Base-by-base conservation (phyloP, 352 stramenopile genomes). In the Pythium dissotocum region DNA sequence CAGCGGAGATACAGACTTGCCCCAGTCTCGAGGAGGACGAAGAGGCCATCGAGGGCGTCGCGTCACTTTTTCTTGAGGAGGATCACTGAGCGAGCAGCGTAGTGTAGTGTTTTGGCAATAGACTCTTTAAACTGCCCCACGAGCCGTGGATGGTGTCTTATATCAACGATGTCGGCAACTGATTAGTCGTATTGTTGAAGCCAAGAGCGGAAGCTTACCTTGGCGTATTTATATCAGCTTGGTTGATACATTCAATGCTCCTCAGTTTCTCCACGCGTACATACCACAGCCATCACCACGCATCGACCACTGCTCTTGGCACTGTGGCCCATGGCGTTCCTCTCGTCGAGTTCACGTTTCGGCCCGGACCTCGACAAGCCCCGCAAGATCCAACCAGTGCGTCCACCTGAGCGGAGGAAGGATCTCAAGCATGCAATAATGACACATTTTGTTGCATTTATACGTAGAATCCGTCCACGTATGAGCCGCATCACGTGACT, bases 381-480 rank as follows among this genome's bases (percentile, higher is more conserved):
- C 58, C 72, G 66, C 55, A 71, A 79, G 9, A 72, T 71, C 21
- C 67, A 84, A 49, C 82, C 80, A 24, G 80, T 87, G 65, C 12
- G 78, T 67, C 2, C 38, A 30, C 21, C 28, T 30, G 28, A 5
- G 1, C 4, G 28, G 28, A 30, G 28, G 28, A 30, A 4, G 28
- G 28, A 30, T 30, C 28, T 4, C 28, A 2, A 4, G 4, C 28
- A 30, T 4, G 28, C 28, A 30, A 30, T 30, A 30, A 2, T 30
- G 5, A 33, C 8, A n/a, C 14, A 26, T 64, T 9, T 42, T 48
- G 12, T 48, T 16, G n/a, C 12, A 3, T 21, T 13, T 48, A 4
- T 51, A 35, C 14, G 13, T 61, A 90, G 82, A 73, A 80, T 32
- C 75, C 82, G 16, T 77, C 71, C 24, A 85, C 82, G 33, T 90